Base-by-base conservation (phyloP, 2,329 filamentous ascomycete genomes). In the Ceratocystis colombiana region DNA sequence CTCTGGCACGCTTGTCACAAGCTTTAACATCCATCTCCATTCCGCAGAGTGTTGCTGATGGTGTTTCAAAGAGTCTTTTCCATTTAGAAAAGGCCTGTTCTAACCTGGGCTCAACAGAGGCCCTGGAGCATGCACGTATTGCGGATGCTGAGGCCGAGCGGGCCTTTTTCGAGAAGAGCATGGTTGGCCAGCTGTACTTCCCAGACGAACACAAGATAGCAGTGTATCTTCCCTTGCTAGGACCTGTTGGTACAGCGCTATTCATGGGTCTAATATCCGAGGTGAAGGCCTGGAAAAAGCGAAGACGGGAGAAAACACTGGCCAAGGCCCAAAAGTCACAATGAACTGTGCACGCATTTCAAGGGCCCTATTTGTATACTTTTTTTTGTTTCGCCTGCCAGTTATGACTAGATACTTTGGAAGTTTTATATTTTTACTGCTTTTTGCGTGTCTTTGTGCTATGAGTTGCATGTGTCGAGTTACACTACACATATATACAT, bases 111-210 rank as follows among this genome's bases (percentile, higher is more conserved):
- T 79, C 79, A 0, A 77, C 78, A 0, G 82, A 86, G 33, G 92
- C 91, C 0, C 78, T 99, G 48, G 83, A 87, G 69, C 86, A 93
- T 73, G 93, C 93, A 0, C 84, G 89, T 8, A 84, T 90, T 61
- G 94, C 94, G 5, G 92, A 96, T 75, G 83, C 84, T 2, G 90
- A 95, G 73, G 93, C 91, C 0, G 94, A 99, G 74, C 86, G 88
- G 68, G 93, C 93, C 0, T 99, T 99, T 76, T 99, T 99, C 71
- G 94, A 99, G 76, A 96, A 96, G 77, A 96, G 89, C 73, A 99
- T 99, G 94, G 94, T 99, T 12, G 94, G 92, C 0, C 94, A 97
- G 77, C 87, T 97, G 1, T 99, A 97, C 75, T 99, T 99, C 75
- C 94, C 94, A 0, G 94, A 99, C 73, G 94, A 99, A 77, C 94